phyloP scores from a whole-genome alignment of 345 rosid genomes.

The Eucalyptus cladocalyx region DNA sequence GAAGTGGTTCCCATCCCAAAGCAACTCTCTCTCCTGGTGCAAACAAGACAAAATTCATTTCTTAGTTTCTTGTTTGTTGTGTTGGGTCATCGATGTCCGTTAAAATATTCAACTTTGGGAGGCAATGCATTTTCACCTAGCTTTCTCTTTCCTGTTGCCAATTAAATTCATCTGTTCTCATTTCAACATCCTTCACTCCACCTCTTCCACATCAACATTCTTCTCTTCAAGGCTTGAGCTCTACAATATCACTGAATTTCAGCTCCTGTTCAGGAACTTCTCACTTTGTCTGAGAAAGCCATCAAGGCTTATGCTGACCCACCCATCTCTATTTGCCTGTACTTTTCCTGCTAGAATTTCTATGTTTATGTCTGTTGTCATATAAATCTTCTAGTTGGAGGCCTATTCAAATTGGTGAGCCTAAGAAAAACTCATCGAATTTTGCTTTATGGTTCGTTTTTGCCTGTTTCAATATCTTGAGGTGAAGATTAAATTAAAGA shows the following conservation, averaged over 20 bases:
- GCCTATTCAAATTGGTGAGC: not conserved
- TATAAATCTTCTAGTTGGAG: not conserved
- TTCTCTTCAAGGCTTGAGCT: not conserved
- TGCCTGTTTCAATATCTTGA: not conserved
- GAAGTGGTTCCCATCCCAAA: not conserved
- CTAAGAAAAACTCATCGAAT: not conserved
- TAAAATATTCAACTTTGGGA: not conserved
- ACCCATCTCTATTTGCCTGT: not conserved
- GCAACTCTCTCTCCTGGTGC: not conserved
- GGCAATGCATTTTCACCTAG: not conserved
- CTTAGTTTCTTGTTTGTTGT: not conserved
- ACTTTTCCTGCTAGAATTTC: not conserved
- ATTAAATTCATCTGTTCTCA: not conserved
- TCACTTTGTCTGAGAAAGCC: not conserved
- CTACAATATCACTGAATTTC: not conserved
- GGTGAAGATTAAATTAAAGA: not conserved
- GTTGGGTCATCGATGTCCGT: not conserved
- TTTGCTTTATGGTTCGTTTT: not conserved
- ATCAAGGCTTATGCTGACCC: not conserved
- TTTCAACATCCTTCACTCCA: not conserved
- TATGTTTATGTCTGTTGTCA: not conserved
- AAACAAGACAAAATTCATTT: not conserved
- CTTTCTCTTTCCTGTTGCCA: not conserved
- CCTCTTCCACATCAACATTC: not conserved
- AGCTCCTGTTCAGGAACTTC: not conserved